Conservation (phyloP, 202 grass and related monocot genomes). For the Alloteropsis angusta region DNA sequence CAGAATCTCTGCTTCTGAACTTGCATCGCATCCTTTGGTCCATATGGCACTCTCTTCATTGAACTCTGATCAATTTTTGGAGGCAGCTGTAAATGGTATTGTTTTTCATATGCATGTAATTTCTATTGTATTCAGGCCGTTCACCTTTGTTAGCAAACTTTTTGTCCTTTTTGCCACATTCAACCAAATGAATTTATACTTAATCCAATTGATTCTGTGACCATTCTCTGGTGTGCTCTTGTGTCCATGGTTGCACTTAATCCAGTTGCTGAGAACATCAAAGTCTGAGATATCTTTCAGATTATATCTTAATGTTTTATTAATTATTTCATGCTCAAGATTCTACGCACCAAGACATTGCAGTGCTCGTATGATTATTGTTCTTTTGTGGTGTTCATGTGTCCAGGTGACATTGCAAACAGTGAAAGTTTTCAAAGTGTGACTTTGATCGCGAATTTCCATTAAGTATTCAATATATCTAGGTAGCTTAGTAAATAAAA, state of each 20-base stretch:
- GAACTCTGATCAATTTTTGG: conserved; percentile 71
- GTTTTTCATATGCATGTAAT: conserved; percentile 15
- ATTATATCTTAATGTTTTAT: background rate
- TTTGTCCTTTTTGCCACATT: background rate
- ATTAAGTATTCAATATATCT: background rate
- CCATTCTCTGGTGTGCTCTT: conserved; percentile 3
- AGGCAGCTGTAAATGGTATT: conserved; percentile 94
- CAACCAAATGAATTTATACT: background rate
- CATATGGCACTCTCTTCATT: conserved; percentile 64
- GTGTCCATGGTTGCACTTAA: conserved; percentile 4
- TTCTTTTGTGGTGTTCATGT: background rate
- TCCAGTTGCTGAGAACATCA: background rate
- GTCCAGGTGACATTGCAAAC: background rate
- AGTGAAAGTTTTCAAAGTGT: background rate
- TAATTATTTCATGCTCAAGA: background rate
- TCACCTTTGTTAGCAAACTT: background rate
- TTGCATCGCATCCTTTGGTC: conserved; percentile 86
- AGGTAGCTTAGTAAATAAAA: background rate
- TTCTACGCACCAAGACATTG: background rate
- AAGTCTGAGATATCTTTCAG: background rate
- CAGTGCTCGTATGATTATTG: background rate
- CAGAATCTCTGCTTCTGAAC: conserved; percentile 65
- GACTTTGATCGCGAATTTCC: background rate
- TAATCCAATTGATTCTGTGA: background rate
- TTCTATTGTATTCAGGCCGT: conserved; percentile 14